Evolutionary conservation across 202 grass and related monocot genomes (phyloP).

Genomic region (Bolboschoenoplectus hybrid): DNA sequence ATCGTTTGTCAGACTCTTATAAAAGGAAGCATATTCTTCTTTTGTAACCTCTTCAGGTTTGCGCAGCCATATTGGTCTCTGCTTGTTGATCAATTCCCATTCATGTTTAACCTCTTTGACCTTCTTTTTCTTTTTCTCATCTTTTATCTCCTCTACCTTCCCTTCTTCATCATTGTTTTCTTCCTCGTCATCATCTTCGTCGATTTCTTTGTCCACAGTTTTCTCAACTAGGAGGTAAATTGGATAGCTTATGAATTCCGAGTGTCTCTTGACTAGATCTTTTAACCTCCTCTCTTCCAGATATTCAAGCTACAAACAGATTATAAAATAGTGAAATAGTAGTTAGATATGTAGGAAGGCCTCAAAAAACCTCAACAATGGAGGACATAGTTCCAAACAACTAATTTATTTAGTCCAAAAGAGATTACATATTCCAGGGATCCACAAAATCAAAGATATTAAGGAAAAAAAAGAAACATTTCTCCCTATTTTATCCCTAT

Average conservation of each 20-base stretch:
- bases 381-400: background rate
- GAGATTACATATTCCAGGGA: background rate
- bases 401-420: background rate
- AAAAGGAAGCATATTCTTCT: constrained; percentile 61
- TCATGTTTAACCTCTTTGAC: constrained; percentile 58
- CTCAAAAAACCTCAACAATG: background rate
- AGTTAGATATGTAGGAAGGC: background rate
- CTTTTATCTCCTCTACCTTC: constrained; percentile 36
- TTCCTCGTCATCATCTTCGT: constrained; percentile 38
- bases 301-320: constrained; percentile 55
- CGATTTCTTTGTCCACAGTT: constrained; percentile 71
- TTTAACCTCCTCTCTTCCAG: constrained; percentile 62
- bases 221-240: constrained; percentile 70
- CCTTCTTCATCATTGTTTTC: constrained; percentile 43
- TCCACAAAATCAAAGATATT: background rate
- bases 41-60: constrained; percentile 54
- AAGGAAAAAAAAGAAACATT: no score
- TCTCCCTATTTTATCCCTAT: background rate
- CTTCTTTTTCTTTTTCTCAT: constrained; percentile 38
- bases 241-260: constrained; percentile 75
- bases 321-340: background rate
- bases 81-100: constrained; percentile 72
- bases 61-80: constrained; percentile 72
- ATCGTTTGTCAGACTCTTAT: constrained; percentile 66
- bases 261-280: constrained; percentile 75